Percentiles rank a stretch among this genome's conserved stretches.
Conservation (phyloP, 164 flowering plant species). For the Pachysandra terminalis region DNA sequence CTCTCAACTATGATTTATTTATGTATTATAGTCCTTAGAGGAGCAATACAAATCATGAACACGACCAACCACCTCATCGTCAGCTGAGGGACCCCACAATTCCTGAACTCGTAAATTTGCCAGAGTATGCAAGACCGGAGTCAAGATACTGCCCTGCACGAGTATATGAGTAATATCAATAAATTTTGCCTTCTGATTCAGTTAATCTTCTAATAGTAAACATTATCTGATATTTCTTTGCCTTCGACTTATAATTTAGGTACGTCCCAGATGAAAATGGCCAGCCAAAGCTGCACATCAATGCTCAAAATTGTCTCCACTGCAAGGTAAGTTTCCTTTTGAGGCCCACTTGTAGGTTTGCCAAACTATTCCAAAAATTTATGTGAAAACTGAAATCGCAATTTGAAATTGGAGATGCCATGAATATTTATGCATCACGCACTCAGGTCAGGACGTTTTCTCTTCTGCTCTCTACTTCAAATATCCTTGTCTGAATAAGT, state of each 20-base stretch:
- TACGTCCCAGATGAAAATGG: constrained; percentile 65
- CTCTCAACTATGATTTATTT: background rate
- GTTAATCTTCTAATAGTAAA: background rate
- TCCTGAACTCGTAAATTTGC: constrained; percentile 75
- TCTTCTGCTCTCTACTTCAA: background rate
- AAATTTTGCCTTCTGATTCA: constrained; percentile 9
- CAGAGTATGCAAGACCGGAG: constrained; percentile 84
- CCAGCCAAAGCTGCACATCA: constrained; percentile 69
- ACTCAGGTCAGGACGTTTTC: background rate
- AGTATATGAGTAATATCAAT: constrained; percentile 78
- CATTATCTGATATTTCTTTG: background rate
- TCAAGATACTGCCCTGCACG: constrained; percentile 97
- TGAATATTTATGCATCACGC: background rate
- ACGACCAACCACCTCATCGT: constrained; percentile 93
- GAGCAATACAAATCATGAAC: constrained; percentile 98
- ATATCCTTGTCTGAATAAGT: too few relatives aligned
- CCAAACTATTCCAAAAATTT: background rate
- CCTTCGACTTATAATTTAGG: constrained; percentile 33
- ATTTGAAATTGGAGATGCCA: background rate
- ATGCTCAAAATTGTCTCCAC: constrained; percentile 96
- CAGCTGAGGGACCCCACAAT: constrained; percentile 64
- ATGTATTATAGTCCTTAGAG: constrained; percentile 21
- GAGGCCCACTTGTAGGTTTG: background rate
- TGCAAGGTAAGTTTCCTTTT: constrained; percentile 64
- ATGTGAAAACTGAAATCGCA: background rate